These are phyloP conservation scores for Lactifluus volemus DNA, from an alignment of 768 basidiomycete species.

Conservation along the genomic window DNA sequence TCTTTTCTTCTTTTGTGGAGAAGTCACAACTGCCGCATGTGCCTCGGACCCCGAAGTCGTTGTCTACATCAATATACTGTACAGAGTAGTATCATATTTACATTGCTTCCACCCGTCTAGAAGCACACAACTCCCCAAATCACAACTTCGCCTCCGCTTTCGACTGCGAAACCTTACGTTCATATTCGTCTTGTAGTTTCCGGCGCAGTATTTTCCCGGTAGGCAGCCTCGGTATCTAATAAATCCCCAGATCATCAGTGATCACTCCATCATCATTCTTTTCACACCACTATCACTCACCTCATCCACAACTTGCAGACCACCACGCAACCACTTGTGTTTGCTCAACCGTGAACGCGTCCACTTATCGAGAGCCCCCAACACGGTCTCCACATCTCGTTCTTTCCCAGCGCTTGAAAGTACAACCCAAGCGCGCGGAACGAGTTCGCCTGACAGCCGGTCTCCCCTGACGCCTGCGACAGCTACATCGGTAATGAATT, in stretches of 20 bases:
- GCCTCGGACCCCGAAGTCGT: not conserved
- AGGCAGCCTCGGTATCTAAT: conserved; percentile 62
- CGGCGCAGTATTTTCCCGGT: conserved; percentile 66
- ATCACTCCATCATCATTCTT: too few species aligned
- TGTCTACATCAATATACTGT: too few species aligned
- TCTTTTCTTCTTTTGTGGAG: not conserved
- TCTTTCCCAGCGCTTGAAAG: conserved; percentile 47
- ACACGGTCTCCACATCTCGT: conserved; percentile 33
- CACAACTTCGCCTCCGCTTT: not conserved
- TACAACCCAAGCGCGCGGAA: conserved; percentile 74
- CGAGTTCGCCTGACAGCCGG: conserved; percentile 60
- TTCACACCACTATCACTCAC: conserved; percentile 27
- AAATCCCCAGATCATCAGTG: too few species aligned
- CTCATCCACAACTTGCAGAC: conserved; percentile 54
- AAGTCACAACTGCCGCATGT: not conserved
- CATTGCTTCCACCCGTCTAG: too few species aligned
- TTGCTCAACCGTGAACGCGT: conserved; percentile 53
- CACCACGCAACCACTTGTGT: conserved; percentile 72
- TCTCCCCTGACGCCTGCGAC: conserved; percentile 72
- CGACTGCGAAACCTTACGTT: not conserved
- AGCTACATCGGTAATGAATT: conserved; percentile 45
- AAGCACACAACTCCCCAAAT: not conserved
- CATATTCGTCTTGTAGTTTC: conserved; percentile 41
- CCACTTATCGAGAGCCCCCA: conserved; percentile 51
- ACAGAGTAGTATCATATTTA: too few species aligned